These are phyloP conservation scores for Santalum album DNA, from an alignment of 164 flowering plant genomes.

Conservation along the genomic window DNA sequence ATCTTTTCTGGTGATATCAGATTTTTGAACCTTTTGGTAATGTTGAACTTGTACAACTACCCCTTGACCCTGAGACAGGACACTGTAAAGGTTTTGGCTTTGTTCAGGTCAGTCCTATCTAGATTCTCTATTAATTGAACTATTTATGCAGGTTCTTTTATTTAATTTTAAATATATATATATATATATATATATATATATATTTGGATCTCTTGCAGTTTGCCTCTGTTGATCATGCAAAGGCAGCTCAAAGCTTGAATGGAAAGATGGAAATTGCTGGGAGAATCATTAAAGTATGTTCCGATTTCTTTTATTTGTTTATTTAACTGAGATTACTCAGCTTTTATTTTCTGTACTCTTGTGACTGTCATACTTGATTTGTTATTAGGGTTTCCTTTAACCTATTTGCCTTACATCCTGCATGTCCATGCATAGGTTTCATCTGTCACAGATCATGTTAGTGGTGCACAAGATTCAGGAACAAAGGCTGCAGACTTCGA, in stretches of 20 bases:
- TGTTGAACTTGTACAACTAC: slow-evolving; percentile 91
- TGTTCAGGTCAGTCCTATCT: slow-evolving; percentile 61
- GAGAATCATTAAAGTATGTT: slow-evolving; percentile 57
- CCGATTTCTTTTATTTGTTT: slow-evolving; percentile 3
- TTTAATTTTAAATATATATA: background rate
- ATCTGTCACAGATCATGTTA: slow-evolving; percentile 85
- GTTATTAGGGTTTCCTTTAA: background rate
- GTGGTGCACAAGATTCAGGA: slow-evolving; percentile 50
- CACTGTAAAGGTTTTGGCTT: slow-evolving; percentile 98
- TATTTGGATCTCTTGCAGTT: background rate
- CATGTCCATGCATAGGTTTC: slow-evolving; percentile 47
- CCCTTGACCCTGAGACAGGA: slow-evolving; percentile 88
- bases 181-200: no score
- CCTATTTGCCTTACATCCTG: background rate
- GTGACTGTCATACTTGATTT: background rate
- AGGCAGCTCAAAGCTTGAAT: slow-evolving; percentile 84
- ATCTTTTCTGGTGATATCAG: slow-evolving; percentile 22
- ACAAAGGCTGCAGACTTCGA: slow-evolving; percentile 76
- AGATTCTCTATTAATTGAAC: background rate
- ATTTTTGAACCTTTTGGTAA: slow-evolving; percentile 95
- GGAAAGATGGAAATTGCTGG: slow-evolving; percentile 95
- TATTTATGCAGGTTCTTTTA: slow-evolving; percentile 3
- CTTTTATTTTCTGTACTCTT: background rate
- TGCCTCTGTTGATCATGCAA: slow-evolving; percentile 26
- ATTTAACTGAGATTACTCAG: background rate